A percentile compares a stretch with the other conserved stretches of the same genome.
These are phyloP conservation scores for Trichoderma brevicompactum DNA, from an alignment of 2,329 filamentous ascomycete genomes.

Conservation along the genomic window DNA sequence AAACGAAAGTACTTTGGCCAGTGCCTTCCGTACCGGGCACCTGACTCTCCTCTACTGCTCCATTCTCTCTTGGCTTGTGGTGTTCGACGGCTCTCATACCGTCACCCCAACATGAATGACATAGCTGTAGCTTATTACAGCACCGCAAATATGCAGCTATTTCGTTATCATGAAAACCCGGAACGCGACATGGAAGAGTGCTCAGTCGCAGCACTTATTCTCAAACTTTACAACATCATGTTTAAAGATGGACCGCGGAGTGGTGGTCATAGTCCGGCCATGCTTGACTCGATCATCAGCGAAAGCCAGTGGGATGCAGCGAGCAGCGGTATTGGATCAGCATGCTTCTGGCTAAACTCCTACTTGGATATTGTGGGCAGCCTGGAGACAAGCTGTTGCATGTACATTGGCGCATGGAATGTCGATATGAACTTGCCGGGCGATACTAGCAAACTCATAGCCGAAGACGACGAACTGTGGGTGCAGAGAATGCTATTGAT, in stretches of 20 bases:
- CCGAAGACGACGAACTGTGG: slow-evolving; percentile 74
- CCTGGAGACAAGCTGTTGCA: slow-evolving; percentile 82
- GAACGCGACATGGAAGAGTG: slow-evolving; percentile 83
- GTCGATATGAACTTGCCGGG: slow-evolving; percentile 69
- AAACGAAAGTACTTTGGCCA: slow-evolving; percentile 83
- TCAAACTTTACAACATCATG: slow-evolving; percentile 95
- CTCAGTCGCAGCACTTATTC: slow-evolving; percentile 81
- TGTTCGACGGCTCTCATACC: slow-evolving; percentile 76
- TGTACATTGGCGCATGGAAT: slow-evolving; percentile 90
- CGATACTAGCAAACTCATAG: slow-evolving; percentile 53
- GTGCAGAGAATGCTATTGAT: slow-evolving; percentile 88
- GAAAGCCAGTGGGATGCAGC: slow-evolving; percentile 88
- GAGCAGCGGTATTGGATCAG: slow-evolving; percentile 76
- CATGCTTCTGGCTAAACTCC: slow-evolving; percentile 94
- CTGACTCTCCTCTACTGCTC: slow-evolving; percentile 83
- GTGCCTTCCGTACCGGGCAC: slow-evolving; percentile 78
- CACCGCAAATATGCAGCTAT: slow-evolving; percentile 76
- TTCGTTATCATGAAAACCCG: slow-evolving; percentile 79
- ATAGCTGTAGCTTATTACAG: slow-evolving; percentile 85
- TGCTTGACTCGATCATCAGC: slow-evolving; percentile 66
- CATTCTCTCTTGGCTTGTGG: slow-evolving; percentile 90
- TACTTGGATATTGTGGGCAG: slow-evolving; percentile 90
- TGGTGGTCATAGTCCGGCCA: slow-evolving; percentile 82
- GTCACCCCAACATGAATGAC: slow-evolving; percentile 73
- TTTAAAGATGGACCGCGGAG: slow-evolving; percentile 84